A percentile compares a stretch with the other conserved stretches of the same genome.
These are phyloP conservation scores for Heliosperma pusillum DNA, from an alignment of 148 eudicot species.

Conservation along the genomic window DNA sequence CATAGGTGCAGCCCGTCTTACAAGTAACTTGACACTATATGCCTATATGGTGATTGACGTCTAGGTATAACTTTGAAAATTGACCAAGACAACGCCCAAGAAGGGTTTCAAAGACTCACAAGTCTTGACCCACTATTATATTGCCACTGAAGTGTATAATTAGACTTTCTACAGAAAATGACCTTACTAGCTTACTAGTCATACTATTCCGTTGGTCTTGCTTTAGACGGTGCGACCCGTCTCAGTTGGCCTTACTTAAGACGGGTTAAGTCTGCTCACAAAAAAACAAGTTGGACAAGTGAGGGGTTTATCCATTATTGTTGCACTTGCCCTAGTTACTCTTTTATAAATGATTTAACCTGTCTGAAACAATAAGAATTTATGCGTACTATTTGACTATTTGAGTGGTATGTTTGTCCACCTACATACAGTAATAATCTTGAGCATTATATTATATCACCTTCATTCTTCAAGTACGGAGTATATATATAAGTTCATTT, in stretches of 20 bases:
- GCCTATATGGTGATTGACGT: neutral
- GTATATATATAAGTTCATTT: neutral
- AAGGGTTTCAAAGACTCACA: neutral
- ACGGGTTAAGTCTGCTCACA: too few species aligned
- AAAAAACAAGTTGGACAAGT: too few species aligned
- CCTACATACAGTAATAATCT: neutral
- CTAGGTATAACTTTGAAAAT: neutral
- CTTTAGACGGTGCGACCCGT: too few species aligned
- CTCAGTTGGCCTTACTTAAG: too few species aligned
- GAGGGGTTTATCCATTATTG: too few species aligned
- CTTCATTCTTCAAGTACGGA: neutral
- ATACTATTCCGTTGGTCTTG: neutral
- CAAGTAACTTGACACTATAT: neutral
- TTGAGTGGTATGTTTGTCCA: neutral
- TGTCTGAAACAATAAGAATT: too few species aligned
- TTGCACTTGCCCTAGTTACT: too few species aligned
- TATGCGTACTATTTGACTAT: too few species aligned
- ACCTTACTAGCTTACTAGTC: neutral
- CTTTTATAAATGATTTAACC: too few species aligned
- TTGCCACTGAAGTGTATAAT: too few species aligned
- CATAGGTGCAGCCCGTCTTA: neutral
- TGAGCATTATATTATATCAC: neutral
- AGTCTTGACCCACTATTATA: neutral
- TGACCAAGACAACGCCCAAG: neutral
- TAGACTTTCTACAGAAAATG: neutral